Conservation (phyloP, 495 filamentous ascomycete species). For the Penicillium verhagenii region DNA sequence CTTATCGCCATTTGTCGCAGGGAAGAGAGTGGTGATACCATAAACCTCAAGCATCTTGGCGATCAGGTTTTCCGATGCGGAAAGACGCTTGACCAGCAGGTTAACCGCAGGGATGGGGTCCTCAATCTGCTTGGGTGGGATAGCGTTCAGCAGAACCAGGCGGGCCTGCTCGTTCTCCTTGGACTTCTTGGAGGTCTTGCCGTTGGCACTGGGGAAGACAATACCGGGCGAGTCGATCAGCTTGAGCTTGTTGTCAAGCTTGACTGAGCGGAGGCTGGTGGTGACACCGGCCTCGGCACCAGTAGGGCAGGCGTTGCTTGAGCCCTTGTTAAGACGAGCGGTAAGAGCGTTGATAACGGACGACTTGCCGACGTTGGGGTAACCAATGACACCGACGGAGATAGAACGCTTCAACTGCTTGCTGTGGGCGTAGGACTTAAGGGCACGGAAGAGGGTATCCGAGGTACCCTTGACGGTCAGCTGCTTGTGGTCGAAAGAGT, state of each 20-base stretch:
- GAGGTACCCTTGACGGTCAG: conserved; percentile 85
- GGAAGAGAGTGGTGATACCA: conserved; percentile 73
- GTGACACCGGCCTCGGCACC: conserved; percentile 95
- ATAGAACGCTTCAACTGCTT: conserved; percentile 85
- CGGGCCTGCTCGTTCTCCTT: conserved; percentile 67
- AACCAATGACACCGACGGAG: conserved; percentile 91
- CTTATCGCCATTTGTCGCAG: conserved; percentile 61
- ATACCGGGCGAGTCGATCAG: conserved; percentile 95
- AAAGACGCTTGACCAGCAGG: conserved; percentile 75
- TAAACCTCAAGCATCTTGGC: conserved; percentile 79
- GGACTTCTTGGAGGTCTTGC: conserved; percentile 52
- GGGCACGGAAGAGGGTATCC: conserved; percentile 79
- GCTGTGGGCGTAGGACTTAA: conserved; percentile 85
- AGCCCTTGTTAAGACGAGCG: conserved; percentile 68
- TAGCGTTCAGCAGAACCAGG: conserved; percentile 82
- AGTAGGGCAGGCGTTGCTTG: conserved; percentile 72
- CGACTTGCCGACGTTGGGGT: conserved; percentile 96
- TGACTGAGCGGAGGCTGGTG: conserved; percentile 82
- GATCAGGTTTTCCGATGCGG: conserved; percentile 66
- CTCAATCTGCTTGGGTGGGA: conserved; percentile 89
- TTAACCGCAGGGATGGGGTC: conserved; percentile 86
- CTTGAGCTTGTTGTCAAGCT: conserved; percentile 92
- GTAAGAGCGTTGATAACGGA: conserved; percentile 95
- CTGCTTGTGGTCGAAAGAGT: conserved; percentile 88
- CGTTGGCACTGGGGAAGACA: conserved; percentile 70